Percentiles rank a stretch among this genome's conserved stretches.
These are phyloP conservation scores for Viridothelium virens DNA, from an alignment of 495 filamentous ascomycete genomes.

Conservation along the genomic window DNA sequence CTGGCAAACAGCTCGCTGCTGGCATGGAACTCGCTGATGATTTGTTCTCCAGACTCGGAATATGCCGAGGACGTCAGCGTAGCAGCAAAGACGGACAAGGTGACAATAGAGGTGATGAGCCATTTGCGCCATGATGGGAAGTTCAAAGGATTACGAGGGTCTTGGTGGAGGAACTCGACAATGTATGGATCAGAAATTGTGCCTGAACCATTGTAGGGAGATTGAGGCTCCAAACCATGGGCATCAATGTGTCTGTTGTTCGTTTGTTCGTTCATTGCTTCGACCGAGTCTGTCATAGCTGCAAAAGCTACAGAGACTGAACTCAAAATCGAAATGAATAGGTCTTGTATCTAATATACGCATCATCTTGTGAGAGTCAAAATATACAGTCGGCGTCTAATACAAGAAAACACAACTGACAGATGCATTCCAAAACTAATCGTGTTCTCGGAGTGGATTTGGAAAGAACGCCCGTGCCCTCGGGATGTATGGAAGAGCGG, in stretches of 20 bases:
- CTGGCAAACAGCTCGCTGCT: conserved; percentile 58
- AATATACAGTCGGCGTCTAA: neutral
- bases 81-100: conserved; percentile 59
- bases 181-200: conserved; percentile 67
- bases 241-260: neutral
- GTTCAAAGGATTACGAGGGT: conserved; percentile 59
- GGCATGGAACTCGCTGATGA: conserved; percentile 47
- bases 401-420: neutral
- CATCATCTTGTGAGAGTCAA: neutral
- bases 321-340: neutral
- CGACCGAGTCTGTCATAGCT: neutral
- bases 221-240: neutral
- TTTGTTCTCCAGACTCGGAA: conserved; percentile 56
- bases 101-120: conserved; percentile 54
- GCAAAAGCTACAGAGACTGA: neutral
- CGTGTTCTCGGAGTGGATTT: neutral
- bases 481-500: neutral
- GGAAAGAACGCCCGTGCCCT: neutral
- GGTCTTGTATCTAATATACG: neutral
- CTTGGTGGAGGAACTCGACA: conserved; percentile 61
- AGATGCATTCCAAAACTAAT: neutral
- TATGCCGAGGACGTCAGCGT: conserved; percentile 68
- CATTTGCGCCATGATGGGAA: conserved; percentile 56
- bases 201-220: conserved; percentile 55
- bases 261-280: neutral